These are phyloP conservation scores for Eucalyptus shirleyi DNA, from an alignment of 345 rosid species.

Conservation along the genomic window DNA sequence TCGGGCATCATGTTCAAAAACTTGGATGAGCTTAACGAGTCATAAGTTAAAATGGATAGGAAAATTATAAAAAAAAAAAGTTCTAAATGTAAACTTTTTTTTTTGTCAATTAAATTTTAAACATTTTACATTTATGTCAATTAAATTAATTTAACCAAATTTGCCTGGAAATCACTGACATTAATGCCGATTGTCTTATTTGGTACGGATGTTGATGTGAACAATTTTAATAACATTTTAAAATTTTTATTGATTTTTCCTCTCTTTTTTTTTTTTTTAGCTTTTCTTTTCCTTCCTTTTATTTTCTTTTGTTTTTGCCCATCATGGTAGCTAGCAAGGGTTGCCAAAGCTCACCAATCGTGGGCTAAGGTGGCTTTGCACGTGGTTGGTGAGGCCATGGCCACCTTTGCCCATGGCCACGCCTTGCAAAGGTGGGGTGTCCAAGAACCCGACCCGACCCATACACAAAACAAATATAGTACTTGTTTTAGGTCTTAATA, in stretches of 20 bases:
- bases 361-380: rapidly evolving
- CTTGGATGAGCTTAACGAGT: background rate
- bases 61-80: too few species aligned
- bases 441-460: too few species aligned
- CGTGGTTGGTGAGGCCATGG: background rate
- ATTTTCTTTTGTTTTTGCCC: too few species aligned
- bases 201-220: rapidly evolving
- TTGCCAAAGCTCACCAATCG: rapidly evolving
- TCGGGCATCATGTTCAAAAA: background rate
- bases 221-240: too few species aligned
- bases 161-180: rapidly evolving
- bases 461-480: too few species aligned
- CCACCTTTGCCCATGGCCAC: rapidly evolving
- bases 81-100: too few species aligned
- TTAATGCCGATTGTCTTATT: rapidly evolving
- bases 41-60: background rate
- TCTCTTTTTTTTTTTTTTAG: too few species aligned
- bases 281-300: too few species aligned
- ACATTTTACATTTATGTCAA: too few species aligned
- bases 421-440: rapidly evolving
- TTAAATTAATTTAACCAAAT: rapidly evolving
- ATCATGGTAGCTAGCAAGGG: rapidly evolving
- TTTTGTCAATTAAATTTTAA: background rate
- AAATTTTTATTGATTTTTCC: too few species aligned
- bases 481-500: too few species aligned